phyloP scores from a whole-genome alignment of 2,329 filamentous ascomycete genomes.

The Rhytidhysteron rufulum region DNA sequence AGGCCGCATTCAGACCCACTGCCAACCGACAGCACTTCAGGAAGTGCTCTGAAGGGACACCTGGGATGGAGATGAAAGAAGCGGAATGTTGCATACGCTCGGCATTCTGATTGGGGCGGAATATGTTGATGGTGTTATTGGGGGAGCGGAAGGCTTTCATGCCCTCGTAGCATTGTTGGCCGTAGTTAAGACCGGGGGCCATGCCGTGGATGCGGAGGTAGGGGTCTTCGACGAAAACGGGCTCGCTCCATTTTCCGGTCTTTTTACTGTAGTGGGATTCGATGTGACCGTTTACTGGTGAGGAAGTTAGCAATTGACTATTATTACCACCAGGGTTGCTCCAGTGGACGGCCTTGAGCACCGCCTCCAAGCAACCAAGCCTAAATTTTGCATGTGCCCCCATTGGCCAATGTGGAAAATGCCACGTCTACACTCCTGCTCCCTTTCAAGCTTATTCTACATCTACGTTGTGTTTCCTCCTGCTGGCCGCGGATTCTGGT shows the following conservation, averaged over 20 bases:
- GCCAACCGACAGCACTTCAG: conserved; percentile 72
- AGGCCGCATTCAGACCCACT: conserved; percentile 84
- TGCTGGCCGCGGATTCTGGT: too few species aligned
- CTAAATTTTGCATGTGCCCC: too few species aligned
- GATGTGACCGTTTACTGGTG: conserved; percentile 86
- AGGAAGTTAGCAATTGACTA: not conserved
- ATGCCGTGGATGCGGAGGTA: conserved; percentile 90
- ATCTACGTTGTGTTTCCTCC: too few species aligned
- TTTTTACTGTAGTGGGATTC: conserved; percentile 76
- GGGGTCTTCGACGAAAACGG: conserved; percentile 76
- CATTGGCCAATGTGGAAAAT: too few species aligned
- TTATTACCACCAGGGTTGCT: too few species aligned
- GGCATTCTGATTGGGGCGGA: conserved; percentile 84
- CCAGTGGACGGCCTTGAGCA: too few species aligned
- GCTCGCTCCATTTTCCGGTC: conserved; percentile 72
- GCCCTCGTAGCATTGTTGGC: conserved; percentile 97
- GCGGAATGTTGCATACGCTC: conserved; percentile 80
- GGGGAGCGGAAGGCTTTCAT: conserved; percentile 90
- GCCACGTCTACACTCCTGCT: too few species aligned
- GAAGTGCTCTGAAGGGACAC: conserved; percentile 73
- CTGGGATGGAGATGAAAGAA: conserved; percentile 76
- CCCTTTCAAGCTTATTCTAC: too few species aligned
- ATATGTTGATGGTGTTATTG: conserved; percentile 71
- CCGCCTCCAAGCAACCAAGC: too few species aligned
- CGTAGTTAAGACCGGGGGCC: conserved; percentile 90